Base-by-base conservation (phyloP, 495 filamentous ascomycete genomes). In the Bryoglossum gracile region DNA sequence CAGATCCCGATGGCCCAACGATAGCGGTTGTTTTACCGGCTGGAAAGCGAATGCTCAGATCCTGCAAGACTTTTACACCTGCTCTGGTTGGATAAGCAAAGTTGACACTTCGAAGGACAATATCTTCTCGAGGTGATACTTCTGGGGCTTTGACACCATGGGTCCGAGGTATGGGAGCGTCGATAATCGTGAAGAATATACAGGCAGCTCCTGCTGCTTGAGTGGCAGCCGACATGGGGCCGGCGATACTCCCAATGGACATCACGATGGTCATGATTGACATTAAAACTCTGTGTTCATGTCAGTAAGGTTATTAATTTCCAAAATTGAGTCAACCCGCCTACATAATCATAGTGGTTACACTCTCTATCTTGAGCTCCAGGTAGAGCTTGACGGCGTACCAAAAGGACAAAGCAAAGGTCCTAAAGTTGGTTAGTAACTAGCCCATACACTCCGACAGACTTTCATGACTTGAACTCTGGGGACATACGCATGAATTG, bases 11-110 rank as follows among this genome's bases (percentile, higher is more conserved):
- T 16, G 88, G 77, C 1, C 90, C 84, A 38, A 92, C 86, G 39
- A 96, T 73, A n/a, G 89, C 87, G 14, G 85, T 86, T 14, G 81
- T 81, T 60, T 92, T 88, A 1, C 90, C 89, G 4, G 87, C 81
- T 4, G 83, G 81, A 11, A 86, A 70, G 0, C 58, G 64, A 4
- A 84, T 49, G 35, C 63, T 69, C 18, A 84, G 56, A n/a, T 75
- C 57, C 37, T 72, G 66, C 0, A 77, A 64, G 0, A 85, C 73
- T 30, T 70, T 76, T 25, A 79, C 62, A 28, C 80, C 72, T 1
- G 79, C 73, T 22, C 83, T 66, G 5, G 79, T 75, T 3, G 83
- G 79, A 52, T 87, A 89, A 0, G 77, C 68, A 55, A 86, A 86
- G 13, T 70, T 69, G 17, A 86, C 67, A 43, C 82, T 64, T 32